Evolutionary conservation across 129 eudicot genomes (phyloP).

Genomic region (Tagetes patula): DNA sequence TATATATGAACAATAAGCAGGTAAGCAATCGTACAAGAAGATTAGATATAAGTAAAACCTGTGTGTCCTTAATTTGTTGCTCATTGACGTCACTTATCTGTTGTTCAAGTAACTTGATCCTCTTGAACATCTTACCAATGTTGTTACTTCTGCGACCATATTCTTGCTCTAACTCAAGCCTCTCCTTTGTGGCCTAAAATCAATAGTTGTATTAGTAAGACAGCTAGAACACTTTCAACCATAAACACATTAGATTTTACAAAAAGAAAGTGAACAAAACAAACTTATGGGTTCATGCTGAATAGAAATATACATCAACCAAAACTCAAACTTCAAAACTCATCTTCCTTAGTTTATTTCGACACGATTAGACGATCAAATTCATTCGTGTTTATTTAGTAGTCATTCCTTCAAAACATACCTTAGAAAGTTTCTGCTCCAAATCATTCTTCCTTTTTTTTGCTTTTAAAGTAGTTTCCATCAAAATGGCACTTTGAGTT

Average conservation of each 20-base stretch:
- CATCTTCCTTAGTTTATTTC: constrained; percentile 2
- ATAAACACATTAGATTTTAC: background rate
- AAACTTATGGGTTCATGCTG: background rate
- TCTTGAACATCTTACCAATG: constrained; percentile 44
- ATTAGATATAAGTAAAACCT: constrained; percentile 42
- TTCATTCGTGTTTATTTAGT: no score
- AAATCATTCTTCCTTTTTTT: constrained; percentile 56
- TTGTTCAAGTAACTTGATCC: constrained; percentile 55
- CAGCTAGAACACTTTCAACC: background rate
- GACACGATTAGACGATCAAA: background rate
- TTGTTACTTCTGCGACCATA: constrained; percentile 40
- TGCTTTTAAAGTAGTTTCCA: constrained; percentile 67
- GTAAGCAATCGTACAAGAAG: constrained; percentile 13
- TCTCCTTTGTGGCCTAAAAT: constrained; percentile 67
- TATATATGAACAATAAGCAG: constrained; percentile 7
- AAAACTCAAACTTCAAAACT: constrained; percentile 12
- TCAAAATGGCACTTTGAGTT: constrained; percentile 54
- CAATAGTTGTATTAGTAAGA: constrained; percentile 17
- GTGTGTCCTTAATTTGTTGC: constrained; percentile 68
- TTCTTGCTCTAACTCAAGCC: constrained; percentile 65
- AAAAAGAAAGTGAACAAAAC: background rate
- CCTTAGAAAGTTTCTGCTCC: constrained; percentile 63
- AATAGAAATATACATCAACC: constrained; percentile 6
- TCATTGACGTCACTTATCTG: constrained; percentile 62
- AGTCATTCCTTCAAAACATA: constrained; percentile 34